Base-by-base conservation (phyloP, 2,329 filamentous ascomycete genomes). In the Bipolaris zeicola region DNA sequence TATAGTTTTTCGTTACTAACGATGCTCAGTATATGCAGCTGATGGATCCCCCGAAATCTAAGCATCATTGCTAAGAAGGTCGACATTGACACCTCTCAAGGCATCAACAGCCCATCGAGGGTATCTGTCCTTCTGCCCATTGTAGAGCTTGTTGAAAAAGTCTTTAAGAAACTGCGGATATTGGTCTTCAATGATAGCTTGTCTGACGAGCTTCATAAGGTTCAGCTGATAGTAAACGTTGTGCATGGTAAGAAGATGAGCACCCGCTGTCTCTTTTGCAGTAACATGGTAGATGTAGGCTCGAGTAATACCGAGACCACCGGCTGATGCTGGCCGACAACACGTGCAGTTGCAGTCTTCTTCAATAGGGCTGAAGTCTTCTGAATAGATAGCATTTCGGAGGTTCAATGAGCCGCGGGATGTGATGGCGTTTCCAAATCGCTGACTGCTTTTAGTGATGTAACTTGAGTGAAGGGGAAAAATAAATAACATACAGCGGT, bases 401-500 rank as follows among this genome's bases (percentile, higher is more conserved):
- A 99, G 80, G 74, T 96, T 97, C 43, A 97, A 79, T n/a, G 91
- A 85, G 10, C 95, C 96, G 39, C 81, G 69, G 53, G 86, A 85
- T 2, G 94, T 97, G 56, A 99, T 86, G 36, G 94, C 95, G 72
- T 97, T 97, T 57, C 96, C 95, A 72, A 99, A 99, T 33, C 95
- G 87, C 72, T 86, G 53, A 10, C 43, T 33, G 7, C 6, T 11
- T 33, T 50, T 5, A 55, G 45, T 24, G 11, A 10, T 20, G 26
- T 28, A 24, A 13, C 28, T 31, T 13, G 10, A 31, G 31, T 13
- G 10, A 18, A 2, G 18, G 13, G 6, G 28, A 8, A 24, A 5
- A 5, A 28, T 36, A 39, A 20, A 18, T 13, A 41, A 34, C 82
- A 72, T 78, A 86, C 84, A 6, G 95, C 95, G 34, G 95, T 99